Percentiles rank a stretch among this genome's conserved stretches.
Evolutionary conservation across 1,139 yeast species (phyloP).

Genomic region (Insectozyma bohioensis): DNA sequence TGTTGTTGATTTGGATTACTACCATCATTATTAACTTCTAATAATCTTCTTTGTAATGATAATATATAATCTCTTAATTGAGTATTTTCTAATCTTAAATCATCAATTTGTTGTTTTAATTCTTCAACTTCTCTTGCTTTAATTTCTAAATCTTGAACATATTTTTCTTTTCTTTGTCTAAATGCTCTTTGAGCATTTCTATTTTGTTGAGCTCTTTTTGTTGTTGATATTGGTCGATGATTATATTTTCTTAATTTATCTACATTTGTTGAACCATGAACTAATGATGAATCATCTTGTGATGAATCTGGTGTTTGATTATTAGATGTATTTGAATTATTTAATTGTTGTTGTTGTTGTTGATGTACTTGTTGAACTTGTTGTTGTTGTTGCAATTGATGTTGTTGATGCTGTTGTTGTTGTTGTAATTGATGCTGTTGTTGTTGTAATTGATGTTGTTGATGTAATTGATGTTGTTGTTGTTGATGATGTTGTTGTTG

Average conservation of each 20-base stretch:
- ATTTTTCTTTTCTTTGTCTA: slow-evolving; percentile 74
- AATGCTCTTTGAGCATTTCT: slow-evolving; percentile 88
- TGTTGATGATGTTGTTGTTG: slow-evolving; percentile 3
- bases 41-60: slow-evolving; percentile 62
- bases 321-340: neutral
- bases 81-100: slow-evolving; percentile 64
- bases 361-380: slow-evolving; percentile 26
- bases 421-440: slow-evolving; percentile 43
- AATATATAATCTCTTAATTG: slow-evolving; percentile 73
- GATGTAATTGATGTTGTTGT: slow-evolving; percentile 50
- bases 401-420: slow-evolving; percentile 77
- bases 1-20: slow-evolving; percentile 6
- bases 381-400: slow-evolving; percentile 33
- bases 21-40: slow-evolving; percentile 2
- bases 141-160: slow-evolving; percentile 73
- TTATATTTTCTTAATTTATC: slow-evolving; percentile 11
- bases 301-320: slow-evolving; percentile 2
- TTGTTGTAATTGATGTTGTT: slow-evolving; percentile 41
- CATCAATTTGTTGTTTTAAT: slow-evolving; percentile 61
- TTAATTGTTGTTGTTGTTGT: slow-evolving; percentile 63
- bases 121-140: slow-evolving; percentile 63
- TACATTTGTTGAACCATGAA: too few relatives aligned
- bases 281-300: too few relatives aligned
- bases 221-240: slow-evolving; percentile 49
- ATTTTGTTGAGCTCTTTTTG: slow-evolving; percentile 87